phyloP scores from a whole-genome alignment of 345 rosid genomes.

The Mallotus nudiflorus region DNA sequence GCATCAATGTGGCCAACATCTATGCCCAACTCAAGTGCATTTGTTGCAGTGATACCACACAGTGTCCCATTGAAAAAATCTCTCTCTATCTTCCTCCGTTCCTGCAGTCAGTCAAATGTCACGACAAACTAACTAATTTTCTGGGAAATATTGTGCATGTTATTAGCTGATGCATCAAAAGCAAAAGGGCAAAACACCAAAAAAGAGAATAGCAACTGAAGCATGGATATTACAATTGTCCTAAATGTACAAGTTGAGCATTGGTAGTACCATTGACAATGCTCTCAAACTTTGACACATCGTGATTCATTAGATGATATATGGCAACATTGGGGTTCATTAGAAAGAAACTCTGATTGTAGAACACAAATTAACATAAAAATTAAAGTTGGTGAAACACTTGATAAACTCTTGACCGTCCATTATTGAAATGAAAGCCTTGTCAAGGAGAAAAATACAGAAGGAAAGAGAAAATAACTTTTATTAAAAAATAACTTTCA shows the following conservation, averaged over 20 bases:
- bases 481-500: not conserved
- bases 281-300: not conserved
- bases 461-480: too few relatives aligned
- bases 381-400: constrained; percentile 7
- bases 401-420: not conserved
- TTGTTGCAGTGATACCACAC: constrained; percentile 90
- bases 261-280: not conserved
- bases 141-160: not conserved
- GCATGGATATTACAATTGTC: not conserved
- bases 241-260: not conserved
- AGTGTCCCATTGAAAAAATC: constrained; percentile 83
- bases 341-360: not conserved
- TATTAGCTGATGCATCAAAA: not conserved
- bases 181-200: not conserved
- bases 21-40: constrained; percentile 96
- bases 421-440: not conserved
- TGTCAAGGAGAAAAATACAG: not conserved
- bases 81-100: constrained; percentile 80
- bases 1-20: constrained; percentile 96
- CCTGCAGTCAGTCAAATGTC: constrained; percentile 52
- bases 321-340: not conserved
- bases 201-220: not conserved
- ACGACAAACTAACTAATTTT: constrained; percentile 1
- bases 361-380: not conserved
- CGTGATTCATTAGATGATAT: not conserved